These are phyloP conservation scores for Neurospora crassa DNA, from an alignment of 2,329 filamentous ascomycete species.

Conservation along the genomic window DNA sequence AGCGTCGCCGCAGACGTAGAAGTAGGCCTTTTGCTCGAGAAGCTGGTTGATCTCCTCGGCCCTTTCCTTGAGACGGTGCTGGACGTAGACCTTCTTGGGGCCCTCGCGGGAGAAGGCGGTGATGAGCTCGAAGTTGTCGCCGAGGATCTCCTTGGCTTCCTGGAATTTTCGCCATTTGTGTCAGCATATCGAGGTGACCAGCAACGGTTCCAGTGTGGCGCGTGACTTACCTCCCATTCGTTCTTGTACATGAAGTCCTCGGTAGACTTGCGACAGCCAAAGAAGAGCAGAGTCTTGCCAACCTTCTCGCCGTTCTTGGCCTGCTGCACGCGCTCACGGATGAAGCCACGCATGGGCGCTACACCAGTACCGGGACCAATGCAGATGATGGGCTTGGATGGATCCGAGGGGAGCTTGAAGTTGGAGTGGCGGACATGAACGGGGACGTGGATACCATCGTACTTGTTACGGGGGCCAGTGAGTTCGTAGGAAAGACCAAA, in stretches of 20 bases:
- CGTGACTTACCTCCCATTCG: constrained; percentile 75
- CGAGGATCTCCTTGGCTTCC: constrained; percentile 75
- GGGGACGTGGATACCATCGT: constrained; percentile 88
- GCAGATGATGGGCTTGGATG: constrained; percentile 89
- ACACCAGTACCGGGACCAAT: constrained; percentile 94
- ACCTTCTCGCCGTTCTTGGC: constrained; percentile 72
- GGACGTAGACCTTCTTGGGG: constrained; percentile 88
- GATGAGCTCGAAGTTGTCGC: constrained; percentile 82
- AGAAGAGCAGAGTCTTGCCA: constrained; percentile 85
- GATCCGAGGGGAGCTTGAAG: constrained; percentile 96
- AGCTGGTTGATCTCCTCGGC: constrained; percentile 81
- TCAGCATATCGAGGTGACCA: constrained; percentile 4
- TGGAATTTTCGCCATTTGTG: constrained; percentile 26
- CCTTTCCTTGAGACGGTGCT: constrained; percentile 80
- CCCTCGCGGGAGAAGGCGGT: constrained; percentile 92
- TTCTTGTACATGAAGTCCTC: constrained; percentile 90
- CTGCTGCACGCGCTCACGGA: constrained; percentile 84
- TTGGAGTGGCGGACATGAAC: constrained; percentile 97
- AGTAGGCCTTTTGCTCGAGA: constrained; percentile 77
- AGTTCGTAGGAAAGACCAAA: constrained; percentile 83
- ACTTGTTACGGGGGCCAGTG: constrained; percentile 87
- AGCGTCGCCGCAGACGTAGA: constrained; percentile 97
- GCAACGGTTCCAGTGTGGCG: not conserved
- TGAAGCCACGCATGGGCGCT: constrained; percentile 88
- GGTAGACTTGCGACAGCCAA: constrained; percentile 77